Evolutionary conservation across 495 filamentous ascomycete species (phyloP).

Genomic region (Massariosphaeria phaeospora): DNA sequence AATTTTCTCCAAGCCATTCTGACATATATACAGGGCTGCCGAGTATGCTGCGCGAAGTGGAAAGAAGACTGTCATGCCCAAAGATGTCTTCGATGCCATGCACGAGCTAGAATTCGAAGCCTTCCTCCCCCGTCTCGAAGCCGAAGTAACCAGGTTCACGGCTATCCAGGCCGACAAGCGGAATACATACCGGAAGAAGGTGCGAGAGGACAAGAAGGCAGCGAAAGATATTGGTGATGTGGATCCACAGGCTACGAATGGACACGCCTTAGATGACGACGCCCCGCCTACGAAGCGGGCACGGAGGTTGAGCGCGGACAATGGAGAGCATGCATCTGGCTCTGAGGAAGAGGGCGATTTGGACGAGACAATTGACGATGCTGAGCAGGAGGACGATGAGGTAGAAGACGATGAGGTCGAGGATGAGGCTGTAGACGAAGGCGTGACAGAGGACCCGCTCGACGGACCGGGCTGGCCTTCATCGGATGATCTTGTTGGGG

Average conservation of each 20-base stretch:
- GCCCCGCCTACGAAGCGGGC: conserved; percentile 37
- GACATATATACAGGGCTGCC: conserved; percentile 58
- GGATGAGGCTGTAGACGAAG: conserved; percentile 49
- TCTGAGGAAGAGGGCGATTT: conserved; percentile 22
- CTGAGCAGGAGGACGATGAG: conserved; percentile 48
- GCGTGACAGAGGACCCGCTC: conserved; percentile 46
- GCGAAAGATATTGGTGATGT: not conserved
- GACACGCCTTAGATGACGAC: conserved; percentile 24
- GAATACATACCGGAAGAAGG: conserved; percentile 53
- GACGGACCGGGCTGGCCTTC: conserved; percentile 46
- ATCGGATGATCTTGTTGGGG: conserved; percentile 41
- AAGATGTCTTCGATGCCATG: conserved; percentile 77
- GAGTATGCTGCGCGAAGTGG: conserved; percentile 59
- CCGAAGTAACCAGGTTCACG: conserved; percentile 58
- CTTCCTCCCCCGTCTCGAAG: conserved; percentile 61
- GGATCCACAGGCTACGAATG: conserved; percentile 12
- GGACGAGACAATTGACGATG: conserved; percentile 33
- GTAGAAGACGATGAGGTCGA: conserved; percentile 53
- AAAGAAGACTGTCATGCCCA: conserved; percentile 80
- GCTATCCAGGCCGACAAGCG: conserved; percentile 62
- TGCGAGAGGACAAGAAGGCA: conserved; percentile 46
- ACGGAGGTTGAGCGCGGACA: conserved; percentile 31
- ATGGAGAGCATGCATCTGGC: conserved; percentile 16
- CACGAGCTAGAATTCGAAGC: conserved; percentile 77
- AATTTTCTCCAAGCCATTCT: not conserved